A percentile compares a stretch with the other conserved stretches of the same genome.
phyloP scores from a whole-genome alignment of 306 rosid species.

The Sicyos edulis region DNA sequence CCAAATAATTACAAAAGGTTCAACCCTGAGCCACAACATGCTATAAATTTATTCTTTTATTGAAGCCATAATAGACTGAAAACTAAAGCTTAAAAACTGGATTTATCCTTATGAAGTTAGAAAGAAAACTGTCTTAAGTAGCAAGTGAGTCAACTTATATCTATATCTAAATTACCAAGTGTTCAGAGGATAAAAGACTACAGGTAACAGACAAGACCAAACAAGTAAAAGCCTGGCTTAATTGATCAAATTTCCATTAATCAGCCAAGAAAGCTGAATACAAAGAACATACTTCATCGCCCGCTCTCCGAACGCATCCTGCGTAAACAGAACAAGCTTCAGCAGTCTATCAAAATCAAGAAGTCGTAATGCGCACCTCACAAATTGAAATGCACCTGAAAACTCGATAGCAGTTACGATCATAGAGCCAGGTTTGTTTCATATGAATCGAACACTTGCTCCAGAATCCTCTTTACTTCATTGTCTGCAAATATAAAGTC shows the following conservation, averaged over 20 bases:
- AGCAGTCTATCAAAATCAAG: neutral
- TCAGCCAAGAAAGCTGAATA: neutral
- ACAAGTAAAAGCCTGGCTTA: neutral
- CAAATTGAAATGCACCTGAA: neutral
- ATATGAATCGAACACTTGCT: conserved; percentile 37
- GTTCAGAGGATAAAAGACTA: neutral
- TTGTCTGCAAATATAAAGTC: conserved; percentile 62
- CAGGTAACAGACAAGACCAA: neutral
- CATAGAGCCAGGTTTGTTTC: conserved; percentile 25
- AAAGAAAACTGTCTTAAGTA: neutral
- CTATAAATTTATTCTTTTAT: neutral
- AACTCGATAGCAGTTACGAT: neutral
- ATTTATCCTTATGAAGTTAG: neutral
- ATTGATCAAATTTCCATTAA: too few species aligned
- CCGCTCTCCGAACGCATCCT: neutral
- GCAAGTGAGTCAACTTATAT: neutral
- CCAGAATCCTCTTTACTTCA: conserved; percentile 52
- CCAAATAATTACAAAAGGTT: too few species aligned
- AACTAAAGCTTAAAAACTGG: neutral
- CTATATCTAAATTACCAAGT: neutral
- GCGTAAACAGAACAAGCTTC: neutral
- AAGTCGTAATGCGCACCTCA: neutral
- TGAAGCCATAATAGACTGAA: neutral
- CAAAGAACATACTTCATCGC: neutral
- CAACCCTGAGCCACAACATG: neutral